Conservation (phyloP, 2,329 filamentous ascomycete genomes). For the Neofusicoccum parvum region DNA sequence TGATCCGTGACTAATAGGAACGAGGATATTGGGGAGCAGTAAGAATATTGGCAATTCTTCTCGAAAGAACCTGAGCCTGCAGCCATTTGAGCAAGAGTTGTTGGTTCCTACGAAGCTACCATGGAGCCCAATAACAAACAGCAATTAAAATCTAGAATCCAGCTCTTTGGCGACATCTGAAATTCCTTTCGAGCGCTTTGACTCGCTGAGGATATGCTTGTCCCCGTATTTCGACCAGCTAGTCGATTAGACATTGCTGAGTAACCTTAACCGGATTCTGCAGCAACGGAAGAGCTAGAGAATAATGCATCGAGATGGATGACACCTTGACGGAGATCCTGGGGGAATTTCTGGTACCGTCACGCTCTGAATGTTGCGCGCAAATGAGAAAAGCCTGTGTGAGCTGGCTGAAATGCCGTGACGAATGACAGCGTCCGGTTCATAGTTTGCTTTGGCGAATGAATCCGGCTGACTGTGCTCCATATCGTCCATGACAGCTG, state of each 20-base stretch:
- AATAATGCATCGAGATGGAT: constrained; percentile 13
- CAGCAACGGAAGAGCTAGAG: neutral
- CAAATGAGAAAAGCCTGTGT: neutral
- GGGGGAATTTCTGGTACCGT: neutral
- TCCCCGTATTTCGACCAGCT: too few species aligned
- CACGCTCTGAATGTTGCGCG: neutral
- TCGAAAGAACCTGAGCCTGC: neutral
- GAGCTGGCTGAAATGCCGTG: neutral
- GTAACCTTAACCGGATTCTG: too few species aligned
- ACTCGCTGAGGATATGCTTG: too few species aligned
- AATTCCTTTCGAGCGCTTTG: too few species aligned
- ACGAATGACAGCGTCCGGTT: neutral
- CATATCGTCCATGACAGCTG: neutral
- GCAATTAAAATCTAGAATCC: too few species aligned
- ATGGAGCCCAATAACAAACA: too few species aligned
- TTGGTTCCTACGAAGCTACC: too few species aligned
- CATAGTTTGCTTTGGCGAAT: neutral
- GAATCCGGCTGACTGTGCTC: neutral
- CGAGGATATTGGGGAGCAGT: constrained; percentile 38
- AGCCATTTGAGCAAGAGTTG: neutral
- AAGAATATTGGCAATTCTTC: neutral
- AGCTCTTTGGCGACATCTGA: too few species aligned
- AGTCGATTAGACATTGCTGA: too few species aligned
- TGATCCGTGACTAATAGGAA: constrained; percentile 26
- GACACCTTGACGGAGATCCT: neutral